Evolutionary conservation across 2,329 filamentous ascomycete genomes (phyloP).

Genomic region (Ambrosiella xylebori): DNA sequence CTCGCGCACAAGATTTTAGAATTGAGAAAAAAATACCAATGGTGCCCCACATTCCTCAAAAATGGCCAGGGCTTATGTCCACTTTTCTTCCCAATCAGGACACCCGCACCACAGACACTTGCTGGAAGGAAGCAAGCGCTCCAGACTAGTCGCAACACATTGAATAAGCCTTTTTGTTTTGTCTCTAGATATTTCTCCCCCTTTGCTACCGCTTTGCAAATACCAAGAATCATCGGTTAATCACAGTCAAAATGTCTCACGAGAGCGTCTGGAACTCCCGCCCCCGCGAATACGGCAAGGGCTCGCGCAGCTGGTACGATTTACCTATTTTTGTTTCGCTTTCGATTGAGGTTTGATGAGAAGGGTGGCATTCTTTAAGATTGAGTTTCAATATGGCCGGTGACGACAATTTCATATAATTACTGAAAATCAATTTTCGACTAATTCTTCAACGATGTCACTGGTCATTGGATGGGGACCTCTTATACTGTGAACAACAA

Average conservation of each 20-base stretch:
- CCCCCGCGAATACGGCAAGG: conserved; percentile 94
- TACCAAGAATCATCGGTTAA: conserved; percentile 15
- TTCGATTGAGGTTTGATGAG: background rate
- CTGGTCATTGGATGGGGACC: too few species aligned
- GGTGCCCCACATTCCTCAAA: conserved; percentile 4
- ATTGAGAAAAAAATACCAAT: conserved; percentile 3
- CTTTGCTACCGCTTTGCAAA: conserved; percentile 12
- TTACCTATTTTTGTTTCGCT: background rate
- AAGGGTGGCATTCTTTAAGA: background rate
- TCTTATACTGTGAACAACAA: too few species aligned
- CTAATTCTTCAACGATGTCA: too few species aligned
- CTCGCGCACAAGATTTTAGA: conserved; percentile 8
- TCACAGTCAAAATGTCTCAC: conserved; percentile 43
- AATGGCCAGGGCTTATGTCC: conserved; percentile 12
- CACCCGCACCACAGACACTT: conserved; percentile 7
- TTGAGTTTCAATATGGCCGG: background rate
- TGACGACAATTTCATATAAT: background rate
- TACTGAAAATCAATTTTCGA: too few species aligned
- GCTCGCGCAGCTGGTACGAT: conserved; percentile 76
- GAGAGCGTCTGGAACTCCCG: conserved; percentile 99
- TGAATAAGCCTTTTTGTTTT: conserved; percentile 9
- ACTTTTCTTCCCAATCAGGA: conserved; percentile 11
- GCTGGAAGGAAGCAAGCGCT: background rate
- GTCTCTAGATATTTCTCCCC: conserved; percentile 12
- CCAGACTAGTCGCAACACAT: conserved; percentile 6